These are phyloP conservation scores for Noccaea bulbosa DNA, from an alignment of 345 rosid species.

Conservation along the genomic window DNA sequence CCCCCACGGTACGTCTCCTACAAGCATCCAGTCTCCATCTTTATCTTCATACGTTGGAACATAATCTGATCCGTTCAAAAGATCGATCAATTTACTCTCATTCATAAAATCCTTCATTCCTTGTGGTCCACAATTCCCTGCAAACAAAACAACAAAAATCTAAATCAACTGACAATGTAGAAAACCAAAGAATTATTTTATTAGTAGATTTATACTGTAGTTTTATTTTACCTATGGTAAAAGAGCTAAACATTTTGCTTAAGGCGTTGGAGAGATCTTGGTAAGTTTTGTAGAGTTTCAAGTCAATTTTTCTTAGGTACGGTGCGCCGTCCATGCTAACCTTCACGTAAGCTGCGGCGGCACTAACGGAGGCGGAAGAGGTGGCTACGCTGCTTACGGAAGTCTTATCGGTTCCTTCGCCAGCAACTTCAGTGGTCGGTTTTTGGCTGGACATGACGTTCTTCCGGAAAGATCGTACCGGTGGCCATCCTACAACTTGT, in stretches of 20 bases:
- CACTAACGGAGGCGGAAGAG: slow-evolving; percentile 14
- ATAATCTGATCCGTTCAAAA: slow-evolving; percentile 77
- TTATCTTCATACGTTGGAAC: slow-evolving; percentile 86
- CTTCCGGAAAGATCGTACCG: slow-evolving; percentile 74
- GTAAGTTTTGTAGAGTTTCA: slow-evolving; percentile 74
- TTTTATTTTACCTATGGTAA: slow-evolving; percentile 62
- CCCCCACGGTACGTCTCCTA: slow-evolving; percentile 96
- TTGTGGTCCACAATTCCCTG: slow-evolving; percentile 72
- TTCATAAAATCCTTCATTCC: slow-evolving; percentile 85
- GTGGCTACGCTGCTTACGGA: slow-evolving; percentile 40
- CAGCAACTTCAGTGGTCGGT: slow-evolving; percentile 30
- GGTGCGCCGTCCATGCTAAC: slow-evolving; percentile 97
- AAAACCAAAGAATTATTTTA: no score
- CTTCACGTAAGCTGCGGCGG: slow-evolving; percentile 59
- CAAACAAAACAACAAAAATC: background rate
- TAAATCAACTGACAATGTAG: background rate
- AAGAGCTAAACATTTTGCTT: slow-evolving; percentile 84
- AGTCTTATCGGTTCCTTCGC: slow-evolving; percentile 40
- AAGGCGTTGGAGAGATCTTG: slow-evolving; percentile 72
- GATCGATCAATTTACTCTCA: slow-evolving; percentile 77
- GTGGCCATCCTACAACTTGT: slow-evolving; percentile 94
- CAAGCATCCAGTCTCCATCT: slow-evolving; percentile 96
- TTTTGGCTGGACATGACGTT: slow-evolving; percentile 72
- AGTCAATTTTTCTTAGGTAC: slow-evolving; percentile 76
- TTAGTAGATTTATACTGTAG: background rate